Conservation (phyloP, 2,329 filamentous ascomycete genomes). For the Colletotrichum spaethianum region DNA sequence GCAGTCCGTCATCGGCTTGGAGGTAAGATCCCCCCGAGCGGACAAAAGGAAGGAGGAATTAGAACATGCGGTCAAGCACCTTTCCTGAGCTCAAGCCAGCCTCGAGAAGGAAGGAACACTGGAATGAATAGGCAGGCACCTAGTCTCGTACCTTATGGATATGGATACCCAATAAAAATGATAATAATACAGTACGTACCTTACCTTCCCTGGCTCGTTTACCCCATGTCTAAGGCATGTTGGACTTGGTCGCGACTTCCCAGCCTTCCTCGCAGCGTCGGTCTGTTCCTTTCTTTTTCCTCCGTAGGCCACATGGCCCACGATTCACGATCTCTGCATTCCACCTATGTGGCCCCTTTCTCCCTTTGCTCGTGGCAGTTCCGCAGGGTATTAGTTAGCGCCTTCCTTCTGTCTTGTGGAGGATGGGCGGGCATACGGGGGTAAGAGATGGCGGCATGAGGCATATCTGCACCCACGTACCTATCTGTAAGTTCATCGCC, state of each 20-base stretch:
- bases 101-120: not conserved
- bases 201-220: not conserved
- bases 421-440: not conserved
- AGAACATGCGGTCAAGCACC: not conserved
- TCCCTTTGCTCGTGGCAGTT: not conserved
- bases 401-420: not conserved
- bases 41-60: not conserved
- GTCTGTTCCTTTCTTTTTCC: not conserved
- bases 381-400: not conserved
- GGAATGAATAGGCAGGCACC: not conserved
- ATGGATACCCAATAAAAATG: not conserved
- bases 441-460: not conserved
- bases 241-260: not conserved
- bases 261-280: not conserved
- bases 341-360: not conserved
- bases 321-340: constrained; percentile 2
- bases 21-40: not conserved
- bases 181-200: too few relatives aligned
- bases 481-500: not conserved
- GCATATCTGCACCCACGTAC: constrained; percentile 3
- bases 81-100: not conserved
- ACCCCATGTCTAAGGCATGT: constrained; percentile 14
- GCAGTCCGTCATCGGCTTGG: not conserved
- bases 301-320: constrained; percentile 8
- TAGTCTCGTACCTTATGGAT: not conserved